Base-by-base conservation (phyloP, 2,329 filamentous ascomycete genomes). In the Colletotrichum limetticola region DNA sequence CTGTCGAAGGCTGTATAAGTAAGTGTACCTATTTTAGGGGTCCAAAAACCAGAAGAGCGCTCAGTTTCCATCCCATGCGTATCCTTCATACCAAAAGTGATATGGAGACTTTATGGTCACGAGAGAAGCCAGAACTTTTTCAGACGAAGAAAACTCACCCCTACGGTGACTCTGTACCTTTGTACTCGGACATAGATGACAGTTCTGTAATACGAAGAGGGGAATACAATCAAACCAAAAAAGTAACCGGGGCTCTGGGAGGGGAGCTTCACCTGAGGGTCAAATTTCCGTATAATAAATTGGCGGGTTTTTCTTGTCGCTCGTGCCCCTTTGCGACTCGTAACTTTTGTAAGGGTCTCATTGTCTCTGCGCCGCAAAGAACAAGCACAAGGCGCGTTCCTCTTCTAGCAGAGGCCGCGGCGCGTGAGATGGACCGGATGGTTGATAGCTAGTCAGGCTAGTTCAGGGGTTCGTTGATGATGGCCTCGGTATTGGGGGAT, bases 261-360 rank as follows among this genome's bases (percentile, higher is more conserved):
- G 37, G 37, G 37, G 60, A 46, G 60, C 70, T 60, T 49, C 42
- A 70, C 66, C 70, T 70, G 66, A 72, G 55, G 19, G 55, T 55
- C 70, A 70, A 65, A 72, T 72, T 72, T 72, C 70, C 66, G 70
- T 59, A 35, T 49, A n/a, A n/a, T 49, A 49, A 59, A 65, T 70
- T 72, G 66, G 70, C 63, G 24, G 42, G 60, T 53, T 30, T n/a
- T n/a, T 32, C 22, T 22, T 9, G 28, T 55, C 46, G 66, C 66
- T 69, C 66, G 66, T 57, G 60, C 66, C 70, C 60, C 66, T 72
- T 65, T 65, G 46, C 56, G 60, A 70, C 49, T 72, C 66, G 60
- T 72, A 65, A 49, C 53, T 26, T 69, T 37, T 28, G 52, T 19
- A 49, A 49, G 42, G 42, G 42, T 19, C 32, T 35, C 32, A 5